phyloP scores from a whole-genome alignment of 768 basidiomycete genomes.

The Mycena metata region DNA sequence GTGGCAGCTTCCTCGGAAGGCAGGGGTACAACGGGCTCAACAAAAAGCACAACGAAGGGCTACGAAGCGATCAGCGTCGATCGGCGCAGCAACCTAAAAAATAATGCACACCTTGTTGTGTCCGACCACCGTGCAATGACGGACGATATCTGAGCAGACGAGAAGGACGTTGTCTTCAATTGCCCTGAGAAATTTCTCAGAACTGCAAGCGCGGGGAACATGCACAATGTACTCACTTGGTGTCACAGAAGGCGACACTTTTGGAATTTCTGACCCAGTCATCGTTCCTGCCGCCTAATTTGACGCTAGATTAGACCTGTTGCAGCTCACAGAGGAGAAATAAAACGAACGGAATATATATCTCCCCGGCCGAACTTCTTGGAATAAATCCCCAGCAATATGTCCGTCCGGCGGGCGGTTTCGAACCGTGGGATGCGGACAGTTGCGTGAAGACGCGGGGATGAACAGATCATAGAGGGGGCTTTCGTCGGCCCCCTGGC shows the following conservation, averaged over 20 bases:
- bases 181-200: constrained; percentile 33
- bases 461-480: constrained; percentile 32
- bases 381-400: constrained; percentile 45
- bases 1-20: constrained; percentile 16
- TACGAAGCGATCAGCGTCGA: too few species aligned
- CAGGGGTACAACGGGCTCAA: constrained; percentile 40
- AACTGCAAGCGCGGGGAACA: neutral
- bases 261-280: constrained; percentile 45
- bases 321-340: neutral
- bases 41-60: constrained; percentile 45
- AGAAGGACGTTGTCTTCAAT: constrained; percentile 50
- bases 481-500: neutral
- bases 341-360: constrained; percentile 41
- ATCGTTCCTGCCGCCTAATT: constrained; percentile 36
- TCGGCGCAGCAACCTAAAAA: too few species aligned
- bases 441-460: constrained; percentile 9
- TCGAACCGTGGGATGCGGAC: constrained; percentile 29
- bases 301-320: neutral
- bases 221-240: constrained; percentile 39
- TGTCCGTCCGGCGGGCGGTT: constrained; percentile 39
- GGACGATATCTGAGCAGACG: constrained; percentile 47
- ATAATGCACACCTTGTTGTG: constrained; percentile 40
- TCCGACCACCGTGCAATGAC: constrained; percentile 49
- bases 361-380: constrained; percentile 40
- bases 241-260: constrained; percentile 42